These are phyloP conservation scores for Fusarium luffae DNA, from an alignment of 2,329 filamentous ascomycete species.

Conservation along the genomic window DNA sequence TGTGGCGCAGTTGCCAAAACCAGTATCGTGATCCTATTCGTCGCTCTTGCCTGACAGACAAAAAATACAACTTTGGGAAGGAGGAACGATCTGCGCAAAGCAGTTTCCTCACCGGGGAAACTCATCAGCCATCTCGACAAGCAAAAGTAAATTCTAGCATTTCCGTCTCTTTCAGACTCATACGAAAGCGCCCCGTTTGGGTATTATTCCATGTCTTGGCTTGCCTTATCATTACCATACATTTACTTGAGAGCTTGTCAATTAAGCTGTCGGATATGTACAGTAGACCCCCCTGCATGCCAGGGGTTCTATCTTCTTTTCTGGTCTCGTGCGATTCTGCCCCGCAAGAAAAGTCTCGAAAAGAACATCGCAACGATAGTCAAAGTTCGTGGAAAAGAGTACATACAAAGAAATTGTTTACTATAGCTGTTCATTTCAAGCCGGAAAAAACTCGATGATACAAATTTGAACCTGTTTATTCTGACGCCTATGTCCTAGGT, in stretches of 20 bases:
- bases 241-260: slow-evolving; percentile 31
- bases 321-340: slow-evolving; percentile 25
- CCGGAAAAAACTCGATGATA: not conserved
- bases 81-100: not conserved
- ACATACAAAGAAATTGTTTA: not conserved
- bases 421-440: not conserved
- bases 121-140: not conserved
- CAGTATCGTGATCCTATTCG: not conserved
- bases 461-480: not conserved
- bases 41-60: slow-evolving; percentile 1
- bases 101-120: not conserved
- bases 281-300: slow-evolving; percentile 27
- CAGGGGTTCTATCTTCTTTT: slow-evolving; percentile 22
- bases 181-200: not conserved
- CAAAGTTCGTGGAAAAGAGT: not conserved
- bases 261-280: slow-evolving; percentile 23
- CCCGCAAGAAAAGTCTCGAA: slow-evolving; percentile 5
- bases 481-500: too few species aligned
- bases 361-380: not conserved
- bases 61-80: not conserved
- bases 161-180: not conserved
- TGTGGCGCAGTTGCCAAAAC: slow-evolving; percentile 1
- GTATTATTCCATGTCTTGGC: slow-evolving; percentile 16
- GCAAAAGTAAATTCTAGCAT: not conserved
- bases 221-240: slow-evolving; percentile 30